Percentiles rank a stretch among this genome's conserved stretches.
phyloP scores from a whole-genome alignment of 805 yeast species.

The Pichia californica region DNA sequence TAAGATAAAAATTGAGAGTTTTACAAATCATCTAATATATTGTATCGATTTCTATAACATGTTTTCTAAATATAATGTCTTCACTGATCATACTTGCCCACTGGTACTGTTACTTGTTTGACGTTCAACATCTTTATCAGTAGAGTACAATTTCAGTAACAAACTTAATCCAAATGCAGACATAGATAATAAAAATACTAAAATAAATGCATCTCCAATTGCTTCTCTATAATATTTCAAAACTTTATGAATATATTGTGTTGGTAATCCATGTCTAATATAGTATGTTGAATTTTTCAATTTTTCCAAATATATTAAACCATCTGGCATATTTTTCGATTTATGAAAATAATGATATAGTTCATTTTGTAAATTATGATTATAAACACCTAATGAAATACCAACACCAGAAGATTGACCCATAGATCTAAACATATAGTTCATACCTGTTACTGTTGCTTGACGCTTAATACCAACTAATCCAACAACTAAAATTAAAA shows the following conservation, averaged over 20 bases:
- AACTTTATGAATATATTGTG: conserved; percentile 21
- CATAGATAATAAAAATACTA: conserved; percentile 22
- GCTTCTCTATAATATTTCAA: conserved; percentile 26
- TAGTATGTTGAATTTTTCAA: conserved; percentile 22
- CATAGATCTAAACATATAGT: conserved; percentile 42
- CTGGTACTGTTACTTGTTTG: too few species aligned
- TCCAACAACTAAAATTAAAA: conserved; percentile 37
- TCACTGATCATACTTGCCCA: too few species aligned
- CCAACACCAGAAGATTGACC: conserved; percentile 44
- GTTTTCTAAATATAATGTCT: too few species aligned
- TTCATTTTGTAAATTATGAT: conserved; percentile 26
- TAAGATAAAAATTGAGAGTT: too few species aligned
- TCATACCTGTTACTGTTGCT: conserved; percentile 44
- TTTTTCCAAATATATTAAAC: conserved; percentile 17
- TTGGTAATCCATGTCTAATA: conserved; percentile 27
- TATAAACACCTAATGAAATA: conserved; percentile 33
- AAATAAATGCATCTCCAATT: conserved; percentile 21
- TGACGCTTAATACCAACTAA: conserved; percentile 39
- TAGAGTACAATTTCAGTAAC: conserved; percentile 18
- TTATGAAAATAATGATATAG: conserved; percentile 27
- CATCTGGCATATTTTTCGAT: conserved; percentile 19
- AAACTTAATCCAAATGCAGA: conserved; percentile 21
- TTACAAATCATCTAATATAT: too few species aligned
- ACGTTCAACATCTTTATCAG: background rate
- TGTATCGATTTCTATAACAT: too few species aligned